Evolutionary conservation across 2,329 filamentous ascomycete genomes (phyloP).

Genomic region (Aspergillus tanneri): DNA sequence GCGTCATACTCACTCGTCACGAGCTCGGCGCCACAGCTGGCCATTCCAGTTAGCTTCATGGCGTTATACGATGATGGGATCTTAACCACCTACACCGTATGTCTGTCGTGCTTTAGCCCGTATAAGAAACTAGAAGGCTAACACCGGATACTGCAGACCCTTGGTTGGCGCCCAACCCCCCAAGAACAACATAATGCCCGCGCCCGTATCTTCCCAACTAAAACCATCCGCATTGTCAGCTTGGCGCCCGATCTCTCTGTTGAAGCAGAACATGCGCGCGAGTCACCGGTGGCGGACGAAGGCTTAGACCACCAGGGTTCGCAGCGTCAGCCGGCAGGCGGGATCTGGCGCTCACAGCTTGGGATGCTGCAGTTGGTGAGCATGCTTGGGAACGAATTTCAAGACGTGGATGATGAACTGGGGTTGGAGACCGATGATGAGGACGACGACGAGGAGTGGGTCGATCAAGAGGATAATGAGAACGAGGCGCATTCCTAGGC

Average conservation of each 20-base stretch:
- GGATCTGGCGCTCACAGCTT: constrained; percentile 21
- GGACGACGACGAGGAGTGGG: constrained; percentile 5
- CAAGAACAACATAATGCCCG: constrained; percentile 23
- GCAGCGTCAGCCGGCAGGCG: constrained; percentile 14
- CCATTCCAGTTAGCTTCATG: constrained; percentile 50
- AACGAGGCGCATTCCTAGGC: constrained; percentile 1
- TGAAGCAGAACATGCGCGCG: neutral
- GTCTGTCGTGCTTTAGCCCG: constrained; percentile 6
- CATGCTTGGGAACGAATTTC: constrained; percentile 27
- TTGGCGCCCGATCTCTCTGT: constrained; percentile 33
- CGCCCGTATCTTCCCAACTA: constrained; percentile 40
- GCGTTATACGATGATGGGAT: constrained; percentile 49
- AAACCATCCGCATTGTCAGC: constrained; percentile 42
- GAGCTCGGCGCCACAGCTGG: constrained; percentile 39
- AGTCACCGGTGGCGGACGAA: neutral
- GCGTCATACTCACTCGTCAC: constrained; percentile 38
- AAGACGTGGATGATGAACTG: constrained; percentile 13
- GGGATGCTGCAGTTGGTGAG: constrained; percentile 27
- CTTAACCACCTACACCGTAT: constrained; percentile 47
- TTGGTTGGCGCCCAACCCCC: constrained; percentile 30
- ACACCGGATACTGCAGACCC: constrained; percentile 24
- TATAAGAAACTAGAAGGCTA: constrained; percentile 8
- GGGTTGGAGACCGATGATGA: no score
- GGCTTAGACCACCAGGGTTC: constrained; percentile 9
- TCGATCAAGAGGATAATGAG: constrained; percentile 7